Percentiles rank a stretch among this genome's conserved stretches.
Evolutionary conservation across 2,329 filamentous ascomycete species (phyloP).

Genomic region (Ceratocystis albifundus): DNA sequence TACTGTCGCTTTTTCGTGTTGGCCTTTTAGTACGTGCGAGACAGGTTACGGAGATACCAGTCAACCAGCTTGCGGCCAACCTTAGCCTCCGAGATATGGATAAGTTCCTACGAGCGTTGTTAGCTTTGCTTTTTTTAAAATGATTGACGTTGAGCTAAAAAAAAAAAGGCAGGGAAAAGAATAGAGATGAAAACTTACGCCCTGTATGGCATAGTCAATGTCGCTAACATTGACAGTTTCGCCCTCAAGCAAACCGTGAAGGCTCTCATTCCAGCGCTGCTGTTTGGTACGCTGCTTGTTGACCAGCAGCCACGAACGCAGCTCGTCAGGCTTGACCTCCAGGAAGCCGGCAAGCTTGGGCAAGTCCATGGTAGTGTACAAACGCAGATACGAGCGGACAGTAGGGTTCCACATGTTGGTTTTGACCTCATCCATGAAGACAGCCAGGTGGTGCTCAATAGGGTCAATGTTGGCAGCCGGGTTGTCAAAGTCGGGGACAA

Average conservation of each 20-base stretch:
- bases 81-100: slow-evolving; percentile 98
- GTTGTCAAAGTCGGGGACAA: slow-evolving; percentile 95
- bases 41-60: slow-evolving; percentile 96
- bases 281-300: slow-evolving; percentile 99
- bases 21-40: slow-evolving; percentile 68
- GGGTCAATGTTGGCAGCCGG: slow-evolving; percentile 92
- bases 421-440: slow-evolving; percentile 99
- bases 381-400: slow-evolving; percentile 94
- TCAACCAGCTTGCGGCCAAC: slow-evolving; percentile 93
- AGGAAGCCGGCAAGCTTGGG: slow-evolving; percentile 97
- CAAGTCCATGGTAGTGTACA: slow-evolving; percentile 99
- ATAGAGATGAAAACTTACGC: slow-evolving; percentile 46
- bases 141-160: background rate
- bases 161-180: slow-evolving; percentile 10
- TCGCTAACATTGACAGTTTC: slow-evolving; percentile 90
- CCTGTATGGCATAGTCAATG: slow-evolving; percentile 92
- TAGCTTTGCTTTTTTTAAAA: slow-evolving; percentile 14
- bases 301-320: slow-evolving; percentile 84
- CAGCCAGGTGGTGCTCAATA: slow-evolving; percentile 87
- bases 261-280: slow-evolving; percentile 77
- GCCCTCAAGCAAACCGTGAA: slow-evolving; percentile 73
- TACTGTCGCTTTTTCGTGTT: background rate
- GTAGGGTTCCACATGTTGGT: slow-evolving; percentile 97
- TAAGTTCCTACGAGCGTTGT: slow-evolving; percentile 56
- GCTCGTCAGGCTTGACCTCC: slow-evolving; percentile 90